Evolutionary conservation across 1,284 basidiomycete genomes (phyloP), one percentile per base, ranked within the genome.

Genomic region (Volvariella volvacea): DNA sequence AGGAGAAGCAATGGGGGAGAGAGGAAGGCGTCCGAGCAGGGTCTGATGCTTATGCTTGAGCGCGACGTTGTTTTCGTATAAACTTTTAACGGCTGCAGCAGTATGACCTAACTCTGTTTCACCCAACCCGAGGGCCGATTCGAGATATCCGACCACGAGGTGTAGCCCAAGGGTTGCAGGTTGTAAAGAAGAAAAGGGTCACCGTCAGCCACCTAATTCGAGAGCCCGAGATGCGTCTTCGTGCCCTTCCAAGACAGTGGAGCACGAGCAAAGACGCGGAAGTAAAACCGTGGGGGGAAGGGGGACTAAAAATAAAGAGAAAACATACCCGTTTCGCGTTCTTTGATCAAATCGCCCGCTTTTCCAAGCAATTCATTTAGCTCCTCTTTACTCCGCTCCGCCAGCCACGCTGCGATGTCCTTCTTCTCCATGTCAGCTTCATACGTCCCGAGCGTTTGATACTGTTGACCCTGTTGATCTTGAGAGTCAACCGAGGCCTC

Each of bases 321-420:
- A 31, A 43, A 48, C 78, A 47, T 57, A 87, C 88, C 87, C 55
- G 74, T 73, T 63, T 88, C 87, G 37, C 86, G 73, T 47, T 82
- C 79, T 55, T 78, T 82, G 49, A 92, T 89, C 39, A 90, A 66
- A 45, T 68, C 73, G 49, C 83, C 82, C 2, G 84, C 87, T 57
- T 79, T 79, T 33, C 76, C 61, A 30, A 89, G 71, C 32, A 88
- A 65, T 31, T 73, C 72, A 7, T 78, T 74, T 37, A 90, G 71
- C 53, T 90, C 87, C 50, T 83, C 83, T 33, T 77, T 69, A n/a
- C 82, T 86, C 54, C 68, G 72, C 48, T 79, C 79, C 50, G 73
- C 71, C 58, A 81, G 66, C 68, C 76, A 77, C 38, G 67, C 73
- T 49, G 61, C 54, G 36, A 65, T 58, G 45, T 63, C 57, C 47